These are phyloP conservation scores for Isatis tinctoria DNA, from an alignment of 345 rosid genomes.

Conservation along the genomic window DNA sequence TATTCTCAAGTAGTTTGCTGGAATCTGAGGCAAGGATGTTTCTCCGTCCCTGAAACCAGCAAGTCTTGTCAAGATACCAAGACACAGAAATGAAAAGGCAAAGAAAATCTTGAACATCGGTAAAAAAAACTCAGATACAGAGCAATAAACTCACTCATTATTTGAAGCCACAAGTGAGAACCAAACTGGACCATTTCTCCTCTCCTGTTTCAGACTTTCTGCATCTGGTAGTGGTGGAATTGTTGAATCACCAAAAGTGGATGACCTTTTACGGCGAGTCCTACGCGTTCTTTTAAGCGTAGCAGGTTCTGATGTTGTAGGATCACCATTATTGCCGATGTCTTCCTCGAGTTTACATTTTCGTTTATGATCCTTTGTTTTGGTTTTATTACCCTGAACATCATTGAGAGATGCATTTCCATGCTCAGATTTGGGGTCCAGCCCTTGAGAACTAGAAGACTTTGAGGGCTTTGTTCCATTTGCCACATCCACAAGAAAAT, in stretches of 20 bases:
- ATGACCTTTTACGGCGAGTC: slow-evolving; percentile 55
- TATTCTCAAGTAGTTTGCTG: slow-evolving; percentile 74
- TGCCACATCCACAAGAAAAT: slow-evolving; percentile 92
- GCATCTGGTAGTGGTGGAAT: slow-evolving; percentile 58
- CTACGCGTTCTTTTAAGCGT: slow-evolving; percentile 58
- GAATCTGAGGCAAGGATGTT: slow-evolving; percentile 78
- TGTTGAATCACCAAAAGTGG: slow-evolving; percentile 45
- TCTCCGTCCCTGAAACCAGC: slow-evolving; percentile 70
- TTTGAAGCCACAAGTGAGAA: slow-evolving; percentile 87
- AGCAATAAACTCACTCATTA: slow-evolving; percentile 61
- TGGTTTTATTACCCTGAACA: slow-evolving; percentile 40
- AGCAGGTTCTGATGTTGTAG: slow-evolving; percentile 48
- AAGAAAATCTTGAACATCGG: background rate
- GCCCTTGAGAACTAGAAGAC: slow-evolving; percentile 55
- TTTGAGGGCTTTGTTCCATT: slow-evolving; percentile 74
- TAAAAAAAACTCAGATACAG: background rate
- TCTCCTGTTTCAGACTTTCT: slow-evolving; percentile 42
- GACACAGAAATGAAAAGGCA: background rate
- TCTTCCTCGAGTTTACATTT: slow-evolving; percentile 47
- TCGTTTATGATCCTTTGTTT: slow-evolving; percentile 50
- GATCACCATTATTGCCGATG: slow-evolving; percentile 41
- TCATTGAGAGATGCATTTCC: slow-evolving; percentile 35
- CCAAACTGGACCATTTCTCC: slow-evolving; percentile 82
- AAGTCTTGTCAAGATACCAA: slow-evolving; percentile 23
- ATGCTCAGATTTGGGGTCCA: slow-evolving; percentile 39